Conservation (phyloP, 345 rosid genomes). For the Pseudoturritis turrita region DNA sequence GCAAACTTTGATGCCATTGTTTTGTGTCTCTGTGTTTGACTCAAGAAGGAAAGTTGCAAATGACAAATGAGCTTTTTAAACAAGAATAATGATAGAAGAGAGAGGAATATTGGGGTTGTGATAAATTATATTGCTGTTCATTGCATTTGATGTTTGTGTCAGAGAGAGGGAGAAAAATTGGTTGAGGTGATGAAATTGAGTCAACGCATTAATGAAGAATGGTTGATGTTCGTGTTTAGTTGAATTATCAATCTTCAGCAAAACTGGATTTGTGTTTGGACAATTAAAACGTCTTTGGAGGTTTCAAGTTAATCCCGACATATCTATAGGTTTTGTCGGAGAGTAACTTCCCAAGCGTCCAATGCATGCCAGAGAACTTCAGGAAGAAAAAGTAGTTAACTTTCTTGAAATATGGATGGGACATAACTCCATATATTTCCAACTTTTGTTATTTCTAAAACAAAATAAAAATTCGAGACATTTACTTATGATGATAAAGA, state of each 20-base stretch:
- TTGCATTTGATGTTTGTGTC: conserved; percentile 10
- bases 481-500: too few species aligned
- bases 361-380: conserved; percentile 21
- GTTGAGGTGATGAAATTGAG: conserved; percentile 8
- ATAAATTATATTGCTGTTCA: not conserved
- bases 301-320: not conserved
- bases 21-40: not conserved
- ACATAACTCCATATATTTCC: not conserved
- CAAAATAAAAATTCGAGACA: too few species aligned
- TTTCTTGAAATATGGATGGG: not conserved
- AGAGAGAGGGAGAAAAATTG: not conserved
- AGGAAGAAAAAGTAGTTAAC: not conserved
- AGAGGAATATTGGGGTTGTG: not conserved
- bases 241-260: not conserved
- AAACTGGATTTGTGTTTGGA: not conserved
- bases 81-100: not conserved
- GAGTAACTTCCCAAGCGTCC: not conserved
- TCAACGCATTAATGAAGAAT: conserved; percentile 16
- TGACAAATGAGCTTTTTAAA: not conserved
- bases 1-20: conserved; percentile 6
- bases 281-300: not conserved
- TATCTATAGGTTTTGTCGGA: conserved; percentile 6
- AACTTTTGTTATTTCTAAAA: not conserved
- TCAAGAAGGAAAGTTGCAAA: not conserved
- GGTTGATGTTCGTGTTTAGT: not conserved